A percentile compares a stretch with the other conserved stretches of the same genome.
Conservation (phyloP, 805 yeast species). For the Sugiyamaella marilandica region DNA sequence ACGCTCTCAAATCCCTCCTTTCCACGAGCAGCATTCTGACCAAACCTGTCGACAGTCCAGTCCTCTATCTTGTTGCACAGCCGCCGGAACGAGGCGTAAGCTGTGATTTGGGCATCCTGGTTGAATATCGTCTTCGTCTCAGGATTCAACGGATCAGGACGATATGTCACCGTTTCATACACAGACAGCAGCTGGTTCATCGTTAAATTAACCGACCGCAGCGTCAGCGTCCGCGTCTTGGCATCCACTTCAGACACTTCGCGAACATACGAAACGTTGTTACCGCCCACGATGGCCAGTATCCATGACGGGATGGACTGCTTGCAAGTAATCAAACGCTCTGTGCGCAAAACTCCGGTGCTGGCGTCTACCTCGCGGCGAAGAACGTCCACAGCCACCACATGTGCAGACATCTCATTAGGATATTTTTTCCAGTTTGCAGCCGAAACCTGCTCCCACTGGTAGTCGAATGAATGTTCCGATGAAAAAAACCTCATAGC, state of each 20-base stretch:
- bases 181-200: conserved; percentile 72
- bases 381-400: conserved; percentile 85
- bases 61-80: conserved; percentile 83
- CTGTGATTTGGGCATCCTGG: conserved; percentile 86
- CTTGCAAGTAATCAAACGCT: conserved; percentile 78
- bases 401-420: conserved; percentile 89
- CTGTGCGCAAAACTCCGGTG: conserved; percentile 55
- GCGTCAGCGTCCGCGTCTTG: conserved; percentile 52
- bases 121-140: conserved; percentile 52
- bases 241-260: conserved; percentile 86
- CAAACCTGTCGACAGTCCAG: conserved; percentile 85
- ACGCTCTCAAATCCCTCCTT: conserved; percentile 82
- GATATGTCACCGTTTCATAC: conserved; percentile 79
- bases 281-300: conserved; percentile 62
- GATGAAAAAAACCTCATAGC: conserved; percentile 76
- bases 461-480: conserved; percentile 64
- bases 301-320: conserved; percentile 85
- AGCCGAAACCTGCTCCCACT: conserved; percentile 93
- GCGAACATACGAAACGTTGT: conserved; percentile 71
- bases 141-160: conserved; percentile 58
- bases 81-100: conserved; percentile 64
- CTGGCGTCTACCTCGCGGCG: conserved; percentile 59
- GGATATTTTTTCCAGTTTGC: conserved; percentile 98
- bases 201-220: conserved; percentile 86
- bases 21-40: conserved; percentile 81